Evolutionary conservation across 2,329 filamentous ascomycete genomes (phyloP), one percentile per base, ranked within the genome.

Genomic region (Aspergillus costaricaensis): DNA sequence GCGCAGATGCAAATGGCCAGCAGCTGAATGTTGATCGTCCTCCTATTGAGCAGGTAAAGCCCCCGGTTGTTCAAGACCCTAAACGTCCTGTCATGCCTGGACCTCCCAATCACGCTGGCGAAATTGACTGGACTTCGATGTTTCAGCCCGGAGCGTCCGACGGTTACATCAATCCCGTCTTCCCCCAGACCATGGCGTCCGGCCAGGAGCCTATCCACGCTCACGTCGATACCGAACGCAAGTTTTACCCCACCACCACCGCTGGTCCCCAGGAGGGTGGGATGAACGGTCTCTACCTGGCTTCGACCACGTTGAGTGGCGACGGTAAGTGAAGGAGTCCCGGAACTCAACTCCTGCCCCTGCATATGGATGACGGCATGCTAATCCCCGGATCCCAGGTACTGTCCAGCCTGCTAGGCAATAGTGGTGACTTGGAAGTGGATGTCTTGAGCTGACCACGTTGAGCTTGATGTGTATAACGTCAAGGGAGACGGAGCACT

Each of bases 81-180:
- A 80, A 79, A 67, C 76, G 77, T 58, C 75, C 76, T 65, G 72
- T 85, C 72, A 90, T 91, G 86, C 70, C 85, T 81, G 77, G 75
- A 73, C 84, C 85, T 78, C 79, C 83, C 77, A 83, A 83, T 76
- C 85, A 87, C 59, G 67, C 72, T 59, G 83, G 81, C 80, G 78
- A 79, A 56, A 69, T 89, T 81, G 89, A 91, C 80, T 92, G 89
- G 89, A 85, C 88, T 72, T 85, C 89, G 75, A 90, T 92, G 86
- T 91, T 91, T 81, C 88, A 88, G 81, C 78, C 87, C 81, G 87
- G 87, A 84, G 83, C 85, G 80, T 85, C 88, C 78, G 81, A 86
- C 78, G 81, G 83, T 77, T 87, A 86, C 79, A 84, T 85, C 81
- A 85, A 82, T 79, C 80, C 80, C 75, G 82, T 83, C 74, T 87